Conservation (phyloP, 1,284 basidiomycete species). For the Cryptococcus sp. region DNA sequence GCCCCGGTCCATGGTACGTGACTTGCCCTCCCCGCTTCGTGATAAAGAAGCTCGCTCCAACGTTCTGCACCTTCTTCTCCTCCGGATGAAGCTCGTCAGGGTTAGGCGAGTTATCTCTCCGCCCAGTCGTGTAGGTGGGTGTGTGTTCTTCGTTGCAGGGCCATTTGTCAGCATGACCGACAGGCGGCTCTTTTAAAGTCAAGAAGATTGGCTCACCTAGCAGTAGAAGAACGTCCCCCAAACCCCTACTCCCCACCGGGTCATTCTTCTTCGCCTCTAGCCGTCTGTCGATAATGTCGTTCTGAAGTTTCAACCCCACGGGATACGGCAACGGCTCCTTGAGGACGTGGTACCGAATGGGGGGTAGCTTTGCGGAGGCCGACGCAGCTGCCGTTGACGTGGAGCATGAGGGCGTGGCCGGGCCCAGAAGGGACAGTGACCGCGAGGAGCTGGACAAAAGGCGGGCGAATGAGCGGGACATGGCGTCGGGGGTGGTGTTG, state of each 20-base stretch:
- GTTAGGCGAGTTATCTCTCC: slow-evolving; percentile 61
- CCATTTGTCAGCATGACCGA: background rate
- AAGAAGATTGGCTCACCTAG: slow-evolving; percentile 50
- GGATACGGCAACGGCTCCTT: slow-evolving; percentile 66
- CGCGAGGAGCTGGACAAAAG: background rate
- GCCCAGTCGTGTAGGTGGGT: slow-evolving; percentile 90
- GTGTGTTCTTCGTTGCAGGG: slow-evolving; percentile 61
- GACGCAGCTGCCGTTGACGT: background rate
- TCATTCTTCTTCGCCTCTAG: slow-evolving; percentile 42
- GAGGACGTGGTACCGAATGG: slow-evolving; percentile 75
- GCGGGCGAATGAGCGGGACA: background rate
- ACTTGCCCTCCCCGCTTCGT: slow-evolving; percentile 82
- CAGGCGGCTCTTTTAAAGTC: background rate
- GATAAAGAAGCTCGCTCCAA: slow-evolving; percentile 83
- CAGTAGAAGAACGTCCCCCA: slow-evolving; percentile 54
- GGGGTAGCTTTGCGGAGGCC: slow-evolving; percentile 44
- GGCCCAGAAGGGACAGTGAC: background rate
- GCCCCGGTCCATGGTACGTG: slow-evolving; percentile 97
- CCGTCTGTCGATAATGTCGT: slow-evolving; percentile 64
- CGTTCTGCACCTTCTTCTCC: slow-evolving; percentile 61
- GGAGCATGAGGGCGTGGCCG: background rate
- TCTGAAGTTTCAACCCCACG: slow-evolving; percentile 66
- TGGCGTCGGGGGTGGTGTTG: background rate
- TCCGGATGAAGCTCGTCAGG: slow-evolving; percentile 62
- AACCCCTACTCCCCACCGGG: slow-evolving; percentile 34